phyloP scores from a whole-genome alignment of 768 basidiomycete genomes.

The Leccinellum albellum region DNA sequence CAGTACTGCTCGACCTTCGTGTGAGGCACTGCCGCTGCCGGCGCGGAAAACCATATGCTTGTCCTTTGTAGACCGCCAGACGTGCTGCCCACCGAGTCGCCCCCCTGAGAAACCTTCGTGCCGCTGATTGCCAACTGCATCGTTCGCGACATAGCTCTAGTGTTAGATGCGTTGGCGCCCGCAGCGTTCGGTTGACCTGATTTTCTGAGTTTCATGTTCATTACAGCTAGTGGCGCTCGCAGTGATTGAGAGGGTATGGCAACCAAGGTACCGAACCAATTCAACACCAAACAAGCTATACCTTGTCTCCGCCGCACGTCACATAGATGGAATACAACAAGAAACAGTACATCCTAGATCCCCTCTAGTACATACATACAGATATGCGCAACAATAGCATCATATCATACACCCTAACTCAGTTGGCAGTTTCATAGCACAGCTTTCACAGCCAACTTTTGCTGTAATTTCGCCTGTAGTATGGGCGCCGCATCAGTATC shows the following conservation, averaged over 20 bases:
- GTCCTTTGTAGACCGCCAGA: slow-evolving; percentile 7
- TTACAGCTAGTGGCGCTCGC: not conserved
- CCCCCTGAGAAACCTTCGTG: not conserved
- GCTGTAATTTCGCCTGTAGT: slow-evolving; percentile 41
- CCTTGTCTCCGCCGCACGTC: slow-evolving; percentile 2
- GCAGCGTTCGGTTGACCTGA: slow-evolving; percentile 1
- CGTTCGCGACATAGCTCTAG: slow-evolving; percentile 23
- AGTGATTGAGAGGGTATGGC: not conserved
- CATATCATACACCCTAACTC: slow-evolving; percentile 12
- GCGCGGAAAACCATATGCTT: slow-evolving; percentile 18
- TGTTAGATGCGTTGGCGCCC: not conserved
- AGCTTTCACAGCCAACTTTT: slow-evolving; percentile 37
- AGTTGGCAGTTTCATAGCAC: slow-evolving; percentile 7
- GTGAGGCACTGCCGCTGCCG: slow-evolving; percentile 21
- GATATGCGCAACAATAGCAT: slow-evolving; percentile 10
- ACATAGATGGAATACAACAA: slow-evolving; percentile 14
- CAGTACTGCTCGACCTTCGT: slow-evolving; percentile 54
- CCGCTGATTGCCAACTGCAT: slow-evolving; percentile 27
- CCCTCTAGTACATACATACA: slow-evolving; percentile 12
- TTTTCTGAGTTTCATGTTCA: slow-evolving; percentile 27
- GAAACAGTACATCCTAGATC: slow-evolving; percentile 20
- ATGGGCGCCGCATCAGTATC: slow-evolving; percentile 13
- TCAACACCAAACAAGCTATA: not conserved
- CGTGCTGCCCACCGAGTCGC: not conserved
- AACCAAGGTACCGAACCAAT: not conserved